A percentile compares a stretch with the other conserved stretches of the same genome.
These are phyloP conservation scores for Podosphaera fusca DNA, from an alignment of 2,329 filamentous ascomycete genomes.

Conservation along the genomic window DNA sequence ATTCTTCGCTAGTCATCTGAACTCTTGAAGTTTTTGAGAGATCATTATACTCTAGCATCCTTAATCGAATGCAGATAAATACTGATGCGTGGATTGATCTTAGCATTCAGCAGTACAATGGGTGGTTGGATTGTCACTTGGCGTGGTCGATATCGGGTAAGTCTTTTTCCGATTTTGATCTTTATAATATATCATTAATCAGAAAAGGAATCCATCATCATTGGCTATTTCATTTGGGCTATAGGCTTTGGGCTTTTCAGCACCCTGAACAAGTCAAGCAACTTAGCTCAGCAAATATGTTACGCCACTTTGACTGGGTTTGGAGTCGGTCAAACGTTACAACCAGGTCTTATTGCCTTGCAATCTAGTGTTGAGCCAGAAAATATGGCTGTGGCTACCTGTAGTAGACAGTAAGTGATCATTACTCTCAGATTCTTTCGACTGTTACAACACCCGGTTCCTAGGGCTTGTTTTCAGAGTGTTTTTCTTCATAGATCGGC, in stretches of 20 bases:
- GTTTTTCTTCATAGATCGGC: no score
- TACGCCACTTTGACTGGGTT: slow-evolving; percentile 41
- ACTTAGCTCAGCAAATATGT: slow-evolving; percentile 32
- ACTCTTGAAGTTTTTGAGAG: no score
- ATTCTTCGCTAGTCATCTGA: not conserved
- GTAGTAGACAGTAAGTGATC: slow-evolving; percentile 10
- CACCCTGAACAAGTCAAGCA: slow-evolving; percentile 31
- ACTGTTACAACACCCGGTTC: not conserved
- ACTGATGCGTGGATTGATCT: not conserved
- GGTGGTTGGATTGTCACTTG: not conserved
- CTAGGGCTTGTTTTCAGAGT: no score
- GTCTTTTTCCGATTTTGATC: not conserved
- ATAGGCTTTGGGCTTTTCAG: slow-evolving; percentile 43
- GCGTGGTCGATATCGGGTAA: not conserved
- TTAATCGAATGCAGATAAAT: not conserved
- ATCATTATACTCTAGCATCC: not conserved
- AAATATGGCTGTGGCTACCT: slow-evolving; percentile 46
- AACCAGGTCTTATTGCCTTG: slow-evolving; percentile 42
- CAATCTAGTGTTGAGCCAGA: slow-evolving; percentile 36
- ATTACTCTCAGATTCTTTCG: slow-evolving; percentile 24
- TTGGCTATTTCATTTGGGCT: slow-evolving; percentile 32
- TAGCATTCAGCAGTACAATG: not conserved
- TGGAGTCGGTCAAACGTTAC: slow-evolving; percentile 45
- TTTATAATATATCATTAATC: not conserved
- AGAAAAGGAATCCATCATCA: slow-evolving; percentile 36